These are phyloP conservation scores for Aspergillus latus DNA, from an alignment of 2,329 filamentous ascomycete species.

Conservation along the genomic window DNA sequence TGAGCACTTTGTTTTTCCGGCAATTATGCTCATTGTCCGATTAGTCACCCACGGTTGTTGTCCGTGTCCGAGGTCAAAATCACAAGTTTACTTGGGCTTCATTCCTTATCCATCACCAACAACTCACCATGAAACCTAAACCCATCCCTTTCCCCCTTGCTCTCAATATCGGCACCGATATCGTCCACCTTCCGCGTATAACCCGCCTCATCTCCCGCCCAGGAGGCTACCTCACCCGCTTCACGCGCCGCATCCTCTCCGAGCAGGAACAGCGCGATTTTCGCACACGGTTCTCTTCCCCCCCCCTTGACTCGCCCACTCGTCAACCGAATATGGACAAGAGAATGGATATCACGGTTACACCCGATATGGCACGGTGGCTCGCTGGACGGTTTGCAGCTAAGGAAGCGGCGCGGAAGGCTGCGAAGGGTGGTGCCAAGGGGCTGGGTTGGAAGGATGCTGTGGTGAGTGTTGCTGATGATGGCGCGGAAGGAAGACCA, in stretches of 20 bases:
- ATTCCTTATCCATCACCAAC: not conserved
- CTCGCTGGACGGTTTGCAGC: conserved; percentile 63
- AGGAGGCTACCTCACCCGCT: conserved; percentile 39
- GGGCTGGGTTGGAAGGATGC: conserved; percentile 64
- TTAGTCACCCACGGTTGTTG: conserved; percentile 8
- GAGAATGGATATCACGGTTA: conserved; percentile 8
- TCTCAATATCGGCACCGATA: conserved; percentile 73
- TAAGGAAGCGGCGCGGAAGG: conserved; percentile 75
- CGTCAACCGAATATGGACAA: not conserved
- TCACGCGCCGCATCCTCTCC: conserved; percentile 43
- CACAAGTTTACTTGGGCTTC: not conserved
- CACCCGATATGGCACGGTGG: conserved; percentile 42
- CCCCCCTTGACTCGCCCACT: not conserved
- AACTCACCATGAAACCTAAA: conserved; percentile 32
- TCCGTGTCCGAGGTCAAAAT: not conserved
- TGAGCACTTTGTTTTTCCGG: not conserved
- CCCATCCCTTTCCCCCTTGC: conserved; percentile 59
- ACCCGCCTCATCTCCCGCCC: conserved; percentile 54
- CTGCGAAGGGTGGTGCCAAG: conserved; percentile 56
- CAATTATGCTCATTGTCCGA: not conserved
- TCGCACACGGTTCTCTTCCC: conserved; percentile 31
- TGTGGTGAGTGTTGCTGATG: conserved; percentile 37
- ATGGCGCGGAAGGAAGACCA: conserved; percentile 27
- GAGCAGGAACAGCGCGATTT: conserved; percentile 42
- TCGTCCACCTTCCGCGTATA: conserved; percentile 70